Conservation (phyloP, 208 protist genomes). For the Acanthamoeba healyi region DNA sequence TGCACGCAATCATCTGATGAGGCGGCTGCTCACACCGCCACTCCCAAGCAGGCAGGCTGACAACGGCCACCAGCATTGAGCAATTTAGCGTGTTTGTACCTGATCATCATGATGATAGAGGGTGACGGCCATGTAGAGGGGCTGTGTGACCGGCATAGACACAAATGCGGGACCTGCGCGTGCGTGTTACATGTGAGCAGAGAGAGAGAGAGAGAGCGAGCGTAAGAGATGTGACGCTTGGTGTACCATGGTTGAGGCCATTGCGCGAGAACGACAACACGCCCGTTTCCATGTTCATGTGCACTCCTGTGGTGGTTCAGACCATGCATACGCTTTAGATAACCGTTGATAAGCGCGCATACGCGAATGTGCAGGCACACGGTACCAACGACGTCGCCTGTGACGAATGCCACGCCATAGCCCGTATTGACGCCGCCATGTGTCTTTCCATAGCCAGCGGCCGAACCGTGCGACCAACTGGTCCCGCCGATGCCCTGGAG, state of each 20-base stretch:
- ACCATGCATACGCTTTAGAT: neutral
- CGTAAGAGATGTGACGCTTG: neutral
- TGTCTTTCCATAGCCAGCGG: neutral
- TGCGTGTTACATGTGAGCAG: too few relatives aligned
- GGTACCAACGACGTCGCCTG: conserved; percentile 18
- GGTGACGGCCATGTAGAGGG: neutral
- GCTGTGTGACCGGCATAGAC: neutral
- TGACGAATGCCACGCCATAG: neutral
- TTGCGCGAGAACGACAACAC: neutral
- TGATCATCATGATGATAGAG: neutral
- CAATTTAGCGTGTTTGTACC: too few relatives aligned
- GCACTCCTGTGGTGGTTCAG: neutral
- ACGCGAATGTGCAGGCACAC: too few relatives aligned
- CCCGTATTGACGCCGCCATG: neutral
- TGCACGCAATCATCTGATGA: too few relatives aligned
- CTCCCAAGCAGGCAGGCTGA: too few relatives aligned
- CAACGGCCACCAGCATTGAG: too few relatives aligned
- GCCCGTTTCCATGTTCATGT: neutral
- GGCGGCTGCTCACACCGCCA: neutral
- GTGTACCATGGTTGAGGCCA: neutral
- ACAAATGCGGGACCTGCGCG: neutral
- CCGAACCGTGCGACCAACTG: neutral
- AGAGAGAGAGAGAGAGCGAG: too few relatives aligned
- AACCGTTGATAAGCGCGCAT: too few relatives aligned
- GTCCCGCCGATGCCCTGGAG: neutral